Evolutionary conservation across 108 stramenopile species (phyloP), one percentile per base, ranked within the genome.

Genomic region (Pseudonitzschia pungens): DNA sequence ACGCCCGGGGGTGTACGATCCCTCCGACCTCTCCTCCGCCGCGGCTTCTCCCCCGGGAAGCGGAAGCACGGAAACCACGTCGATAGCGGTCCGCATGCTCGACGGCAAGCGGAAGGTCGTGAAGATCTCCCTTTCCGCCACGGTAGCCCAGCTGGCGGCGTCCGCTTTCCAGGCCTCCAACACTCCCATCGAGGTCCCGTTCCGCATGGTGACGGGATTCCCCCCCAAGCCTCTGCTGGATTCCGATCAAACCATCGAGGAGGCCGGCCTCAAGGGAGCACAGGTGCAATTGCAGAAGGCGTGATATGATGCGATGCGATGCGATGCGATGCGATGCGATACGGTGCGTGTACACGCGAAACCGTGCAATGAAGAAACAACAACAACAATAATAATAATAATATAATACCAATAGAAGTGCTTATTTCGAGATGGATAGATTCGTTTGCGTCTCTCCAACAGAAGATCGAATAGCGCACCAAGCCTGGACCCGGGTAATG

Each of bases 231-330:
- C 83, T 1, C 63, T 94, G 66, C 71, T 78, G 33, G 82, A 90
- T 78, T 82, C 80, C 56, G 64, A 32, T 12, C 62, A 48, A 70
- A 89, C 84, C 18, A 58, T 94, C 31, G 83, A 90, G 57, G 86
- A 67, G 44, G 89, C 89, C 7, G 93, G 90, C 21, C 75, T 94
- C 75, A 86, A 84, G 71, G 93, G 93, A 1, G 84, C 88, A 0
- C 86, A 86, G 79, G 78, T 94, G 9, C 83, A 81, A 41, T 53
- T 89, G 65, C 83, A 89, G 72, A 83, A 81, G 65, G 83, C 69
- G 41, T 84, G 36, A 36, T 6, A 6, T 6, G 36, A 6, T 6
- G 6, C 36, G 6, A 6, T 6, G 6, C 2, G 4, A 36, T 6
- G 36, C 36, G 36, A 6, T 6, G 6, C 36, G 6, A 6, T 6